Base-by-base conservation (phyloP, 495 filamentous ascomycete genomes). In the Penicillium daleae region DNA sequence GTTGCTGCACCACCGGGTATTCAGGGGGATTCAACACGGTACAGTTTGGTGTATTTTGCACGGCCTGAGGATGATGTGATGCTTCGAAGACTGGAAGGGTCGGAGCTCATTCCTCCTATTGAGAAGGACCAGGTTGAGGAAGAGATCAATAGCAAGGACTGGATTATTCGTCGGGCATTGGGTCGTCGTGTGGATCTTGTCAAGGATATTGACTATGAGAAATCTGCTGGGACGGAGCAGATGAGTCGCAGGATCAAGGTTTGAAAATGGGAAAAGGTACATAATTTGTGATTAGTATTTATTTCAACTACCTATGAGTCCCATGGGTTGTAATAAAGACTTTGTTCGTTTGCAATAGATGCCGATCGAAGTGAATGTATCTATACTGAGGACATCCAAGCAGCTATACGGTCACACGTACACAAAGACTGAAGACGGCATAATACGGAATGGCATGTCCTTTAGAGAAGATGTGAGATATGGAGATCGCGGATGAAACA, bases 11-110 rank as follows among this genome's bases (percentile, higher is more conserved):
- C 87, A 3, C 85, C 86, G 0, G 85, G 83, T 5, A 66, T 71
- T 6, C 86, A 89, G 61, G 82, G 71, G 0, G 70, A 69, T n/a
- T 71, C 62, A 33, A 78, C 78, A 37, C 74, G 87, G 37, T 85
- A 84, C 59, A 87, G 84, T 71, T 67, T 89, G 27, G 87, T 88
- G 22, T 89, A 87, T 70, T 89, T 89, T 70, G 72, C 81, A 21
- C 71, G 87, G 51, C 86, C 86, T 2, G 85, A 86, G 65, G 83
- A 89, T 71, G 66, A 80, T 17, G 83, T 86, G 27, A 50, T 80
- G 21, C 67, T 89, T 73, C 77, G 72, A 62, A 68, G 77, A 21
- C 60, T 85, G 64, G 71, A 78, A 12, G 80, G 79, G 6, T 70
- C 74, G 39, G 19, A 57, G 40, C 35, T 62, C 4, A 74, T 75